Evolutionary conservation across 768 basidiomycete species (phyloP).

Genomic region (Fomitopsis serialis): DNA sequence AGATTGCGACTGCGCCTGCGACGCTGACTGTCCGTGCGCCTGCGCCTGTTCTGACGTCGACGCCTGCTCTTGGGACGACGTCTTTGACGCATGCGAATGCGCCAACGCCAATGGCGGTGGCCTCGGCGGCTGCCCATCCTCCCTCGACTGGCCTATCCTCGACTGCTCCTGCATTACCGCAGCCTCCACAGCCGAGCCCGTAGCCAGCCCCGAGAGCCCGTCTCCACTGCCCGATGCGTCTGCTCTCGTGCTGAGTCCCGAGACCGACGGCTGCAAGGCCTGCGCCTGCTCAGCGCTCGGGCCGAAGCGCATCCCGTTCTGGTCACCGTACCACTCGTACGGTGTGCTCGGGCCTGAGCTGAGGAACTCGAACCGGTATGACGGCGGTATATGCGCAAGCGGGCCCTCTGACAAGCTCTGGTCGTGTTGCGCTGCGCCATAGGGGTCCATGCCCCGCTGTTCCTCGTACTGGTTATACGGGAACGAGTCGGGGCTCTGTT

Average conservation of each 20-base stretch:
- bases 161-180: not conserved
- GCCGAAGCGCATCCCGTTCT: not conserved
- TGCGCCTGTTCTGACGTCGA: not conserved
- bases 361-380: constrained; percentile 32
- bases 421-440: constrained; percentile 3
- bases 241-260: not conserved
- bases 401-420: constrained; percentile 12
- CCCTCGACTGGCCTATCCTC: not conserved
- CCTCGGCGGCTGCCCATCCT: not conserved
- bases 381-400: constrained; percentile 28
- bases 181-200: not conserved
- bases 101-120: not conserved
- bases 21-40: constrained; percentile 6
- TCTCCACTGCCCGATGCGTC: not conserved
- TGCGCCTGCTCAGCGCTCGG: not conserved
- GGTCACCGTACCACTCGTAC: constrained; percentile 25
- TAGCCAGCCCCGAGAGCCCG: not conserved
- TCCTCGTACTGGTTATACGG: constrained; percentile 2
- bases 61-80: constrained; percentile 29
- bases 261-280: not conserved
- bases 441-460: not conserved
- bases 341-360: constrained; percentile 33
- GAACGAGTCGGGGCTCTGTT: not conserved
- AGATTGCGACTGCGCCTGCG: constrained; percentile 8
- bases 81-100: constrained; percentile 8